Evolutionary conservation across 1,284 basidiomycete species (phyloP), one percentile per base, ranked within the genome.

Genomic region (Ustilago bromivora): DNA sequence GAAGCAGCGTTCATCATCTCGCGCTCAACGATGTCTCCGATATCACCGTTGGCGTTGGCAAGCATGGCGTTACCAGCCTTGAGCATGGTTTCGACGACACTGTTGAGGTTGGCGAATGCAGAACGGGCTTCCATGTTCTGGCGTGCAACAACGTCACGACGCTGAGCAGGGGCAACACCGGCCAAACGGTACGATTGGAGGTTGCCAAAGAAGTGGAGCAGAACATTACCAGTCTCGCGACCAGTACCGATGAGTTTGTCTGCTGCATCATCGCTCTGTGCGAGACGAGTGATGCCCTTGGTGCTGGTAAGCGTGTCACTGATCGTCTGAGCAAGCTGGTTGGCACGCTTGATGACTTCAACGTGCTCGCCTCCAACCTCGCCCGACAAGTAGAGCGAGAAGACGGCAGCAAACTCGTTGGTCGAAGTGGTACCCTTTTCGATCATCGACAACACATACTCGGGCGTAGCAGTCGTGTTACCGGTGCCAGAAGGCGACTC

Each of bases 361-460:
- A 99, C 97, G 83, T 99, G 92, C 71, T 98, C 94, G 43, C 94
- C 95, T 51, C 96, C 96, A 41, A 89, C 89, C 83, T 98, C 94
- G 46, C 93, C 93, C 64, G 92, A 91, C 23, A 99, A 90, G 88
- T 94, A 94, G 15, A 97, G 90, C 86, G 94, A 95, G 89, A 96
- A 99, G 58, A 95, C 90, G 28, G 94, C 94, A 12, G 96, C 95
- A 85, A 99, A 99, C 86, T 99, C 96, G 71, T 92, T 98, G 17
- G 95, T 93, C 82, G 93, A 96, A 82, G 94, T 94, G 86, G 92
- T 89, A 4, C 95, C 93, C 88, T 98, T 98, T 87, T 99, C 97
- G 82, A 99, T 95, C 92, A 99, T 95, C 11, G 97, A 98, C 31
- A 98, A 88, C 0, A 96, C 97, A 86, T 98, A 99, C 86, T 98